phyloP scores from a whole-genome alignment of 1,139 yeast species.

The Meyerozyma sp. region DNA sequence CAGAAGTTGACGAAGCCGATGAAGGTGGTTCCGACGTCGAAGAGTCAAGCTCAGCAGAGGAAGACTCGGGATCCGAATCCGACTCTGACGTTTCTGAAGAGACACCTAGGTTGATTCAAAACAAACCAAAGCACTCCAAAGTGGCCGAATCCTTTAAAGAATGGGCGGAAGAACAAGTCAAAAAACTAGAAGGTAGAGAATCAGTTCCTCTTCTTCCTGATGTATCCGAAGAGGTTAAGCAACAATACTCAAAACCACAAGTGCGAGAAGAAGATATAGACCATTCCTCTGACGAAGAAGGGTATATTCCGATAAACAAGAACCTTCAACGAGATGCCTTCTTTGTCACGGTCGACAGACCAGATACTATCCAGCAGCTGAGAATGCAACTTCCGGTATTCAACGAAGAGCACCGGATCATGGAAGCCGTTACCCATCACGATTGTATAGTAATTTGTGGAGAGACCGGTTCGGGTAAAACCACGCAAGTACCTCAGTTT shows the following conservation, averaged over 20 bases:
- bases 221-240: slow-evolving; percentile 45
- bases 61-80: slow-evolving; percentile 12
- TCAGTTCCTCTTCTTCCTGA: slow-evolving; percentile 42
- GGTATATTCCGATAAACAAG: slow-evolving; percentile 51
- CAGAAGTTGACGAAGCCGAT: slow-evolving; percentile 29
- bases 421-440: slow-evolving; percentile 94
- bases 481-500: slow-evolving; percentile 75
- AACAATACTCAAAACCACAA: slow-evolving; percentile 34
- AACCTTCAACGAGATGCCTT: slow-evolving; percentile 55
- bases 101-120: slow-evolving; percentile 28
- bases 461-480: slow-evolving; percentile 83
- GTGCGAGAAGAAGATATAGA: slow-evolving; percentile 60
- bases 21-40: slow-evolving; percentile 14
- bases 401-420: slow-evolving; percentile 84
- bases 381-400: slow-evolving; percentile 81
- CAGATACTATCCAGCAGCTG: slow-evolving; percentile 57
- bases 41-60: slow-evolving; percentile 14
- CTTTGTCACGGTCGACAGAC: slow-evolving; percentile 62
- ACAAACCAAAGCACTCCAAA: slow-evolving; percentile 39
- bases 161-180: slow-evolving; percentile 58
- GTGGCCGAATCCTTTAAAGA: slow-evolving; percentile 46
- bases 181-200: slow-evolving; percentile 55
- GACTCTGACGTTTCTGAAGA: slow-evolving; percentile 11
- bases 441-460: slow-evolving; percentile 92
- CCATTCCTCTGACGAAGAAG: slow-evolving; percentile 54